Percentiles rank a stretch among this genome's conserved stretches.
Evolutionary conservation across 257 asterid species (phyloP).

Genomic region (Eustoma russellianum): DNA sequence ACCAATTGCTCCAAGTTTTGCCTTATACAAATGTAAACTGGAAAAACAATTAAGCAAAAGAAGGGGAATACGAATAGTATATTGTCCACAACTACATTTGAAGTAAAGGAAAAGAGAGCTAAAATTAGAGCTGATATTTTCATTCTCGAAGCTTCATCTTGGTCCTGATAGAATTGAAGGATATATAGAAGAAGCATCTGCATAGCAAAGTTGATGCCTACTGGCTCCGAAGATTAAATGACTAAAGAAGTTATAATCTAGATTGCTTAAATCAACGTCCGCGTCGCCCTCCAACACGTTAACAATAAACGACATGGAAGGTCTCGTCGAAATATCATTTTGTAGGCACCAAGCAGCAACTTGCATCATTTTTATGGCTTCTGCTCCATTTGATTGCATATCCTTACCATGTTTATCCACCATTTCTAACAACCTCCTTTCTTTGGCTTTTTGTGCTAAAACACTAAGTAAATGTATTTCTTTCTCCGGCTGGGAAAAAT

Average conservation of each 20-base stretch:
- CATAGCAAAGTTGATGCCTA: neutral
- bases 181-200: slow-evolving; percentile 2
- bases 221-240: neutral
- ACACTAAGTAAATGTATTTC: slow-evolving; percentile 9
- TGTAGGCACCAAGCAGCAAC: slow-evolving; percentile 22
- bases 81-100: too few species aligned
- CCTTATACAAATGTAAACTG: too few species aligned
- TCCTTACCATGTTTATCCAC: slow-evolving; percentile 15
- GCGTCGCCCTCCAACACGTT: slow-evolving; percentile 2
- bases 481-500: slow-evolving; percentile 9
- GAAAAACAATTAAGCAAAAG: too few species aligned
- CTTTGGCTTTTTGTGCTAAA: slow-evolving; percentile 17
- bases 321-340: slow-evolving; percentile 9
- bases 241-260: neutral
- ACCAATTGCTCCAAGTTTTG: too few species aligned
- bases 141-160: neutral
- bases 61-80: too few species aligned
- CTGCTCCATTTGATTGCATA: slow-evolving; percentile 11
- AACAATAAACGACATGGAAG: slow-evolving; percentile 11
- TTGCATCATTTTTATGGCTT: slow-evolving; percentile 9
- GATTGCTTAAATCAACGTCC: slow-evolving; percentile 1
- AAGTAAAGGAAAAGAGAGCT: too few species aligned
- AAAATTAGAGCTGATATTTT: too few species aligned
- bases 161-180: slow-evolving; percentile 11
- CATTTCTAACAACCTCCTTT: slow-evolving; percentile 12